Evolutionary conservation across 2,329 filamentous ascomycete genomes (phyloP), one percentile per base, ranked within the genome.

Genomic region (Ascocoryne sarcoides): DNA sequence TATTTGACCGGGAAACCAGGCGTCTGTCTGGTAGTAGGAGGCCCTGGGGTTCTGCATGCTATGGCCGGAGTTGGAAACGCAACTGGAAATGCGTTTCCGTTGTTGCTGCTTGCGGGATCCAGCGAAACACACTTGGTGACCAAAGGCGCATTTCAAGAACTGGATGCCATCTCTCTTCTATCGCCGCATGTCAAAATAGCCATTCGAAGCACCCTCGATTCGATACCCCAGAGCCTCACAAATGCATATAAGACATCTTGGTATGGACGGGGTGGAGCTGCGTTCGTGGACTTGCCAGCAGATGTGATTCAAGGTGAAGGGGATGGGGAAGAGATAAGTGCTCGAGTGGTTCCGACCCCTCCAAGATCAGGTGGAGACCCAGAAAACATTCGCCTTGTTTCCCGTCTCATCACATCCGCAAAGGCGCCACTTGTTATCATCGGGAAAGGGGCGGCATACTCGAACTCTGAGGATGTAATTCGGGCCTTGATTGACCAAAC

Each of bases 1-100:
- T 77, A 75, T 48, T 61, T 76, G 49, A 75, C 70, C 3, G 71
- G 71, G 15, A 65, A 56, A 40, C 72, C 72, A 3, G 74, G 71
- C 3, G 68, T 76, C 8, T 76, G 71, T 52, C 61, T 76, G 29
- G 68, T 74, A n/a, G 73, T 77, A 2, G 73, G 73, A 37, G 73
- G 73, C 7, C 73, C 73, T 5, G 73, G 73, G 16, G 69, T 77
- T 10, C 58, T 76, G 16, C 73, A 76, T 62, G 69, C 70, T 9
- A 66, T 76, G 59, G 69, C 74, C 45, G 73, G 73, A 50, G 65
- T 72, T 32, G 65, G 66, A 18, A 74, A 73, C 50, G 59, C 72
- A 5, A 64, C 64, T 29, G 68, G 62, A n/a, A 76, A 76, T 56
- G 66, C 65, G 16, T 76, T 71, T 48, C 73, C 74, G 2, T 54